phyloP scores from a whole-genome alignment of 345 rosid species.

The Excoecaria agallocha region DNA sequence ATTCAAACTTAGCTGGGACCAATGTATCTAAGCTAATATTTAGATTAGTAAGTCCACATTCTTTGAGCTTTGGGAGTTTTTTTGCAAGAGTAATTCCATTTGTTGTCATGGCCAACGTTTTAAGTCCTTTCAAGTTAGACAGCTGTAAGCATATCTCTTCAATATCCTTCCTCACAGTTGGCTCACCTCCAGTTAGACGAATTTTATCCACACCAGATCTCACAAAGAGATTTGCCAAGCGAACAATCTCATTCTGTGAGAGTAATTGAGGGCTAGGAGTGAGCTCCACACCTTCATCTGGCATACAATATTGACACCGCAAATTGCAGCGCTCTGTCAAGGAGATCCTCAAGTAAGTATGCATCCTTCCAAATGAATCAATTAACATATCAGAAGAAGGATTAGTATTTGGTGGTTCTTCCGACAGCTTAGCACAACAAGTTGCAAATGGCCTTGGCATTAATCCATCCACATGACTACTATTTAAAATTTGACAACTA shows the following conservation, averaged over 20 bases:
- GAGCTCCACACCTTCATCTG: constrained; percentile 83
- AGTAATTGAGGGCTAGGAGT: constrained; percentile 66
- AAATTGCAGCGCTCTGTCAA: constrained; percentile 90
- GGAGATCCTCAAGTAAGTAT: constrained; percentile 84
- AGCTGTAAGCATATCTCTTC: constrained; percentile 67
- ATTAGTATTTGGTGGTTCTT: constrained; percentile 32
- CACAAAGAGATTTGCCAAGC: constrained; percentile 70
- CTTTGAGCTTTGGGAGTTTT: constrained; percentile 75
- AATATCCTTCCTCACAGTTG: constrained; percentile 76
- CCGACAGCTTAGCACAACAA: constrained; percentile 40
- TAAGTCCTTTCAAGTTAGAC: constrained; percentile 76
- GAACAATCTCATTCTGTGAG: constrained; percentile 59
- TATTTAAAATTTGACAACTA: not conserved
- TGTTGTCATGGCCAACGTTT: constrained; percentile 76
- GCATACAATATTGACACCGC: constrained; percentile 97
- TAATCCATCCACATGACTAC: not conserved
- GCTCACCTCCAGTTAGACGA: constrained; percentile 96
- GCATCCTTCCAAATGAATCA: constrained; percentile 89
- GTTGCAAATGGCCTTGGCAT: constrained; percentile 30
- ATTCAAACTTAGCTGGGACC: constrained; percentile 85
- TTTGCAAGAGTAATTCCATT: constrained; percentile 84
- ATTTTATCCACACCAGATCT: constrained; percentile 83
- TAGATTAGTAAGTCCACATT: constrained; percentile 61
- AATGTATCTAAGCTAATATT: constrained; percentile 83
- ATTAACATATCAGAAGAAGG: constrained; percentile 70